Evolutionary conservation across 176 grass and related monocot genomes (phyloP).

Genomic region (Eragrostis curvula): DNA sequence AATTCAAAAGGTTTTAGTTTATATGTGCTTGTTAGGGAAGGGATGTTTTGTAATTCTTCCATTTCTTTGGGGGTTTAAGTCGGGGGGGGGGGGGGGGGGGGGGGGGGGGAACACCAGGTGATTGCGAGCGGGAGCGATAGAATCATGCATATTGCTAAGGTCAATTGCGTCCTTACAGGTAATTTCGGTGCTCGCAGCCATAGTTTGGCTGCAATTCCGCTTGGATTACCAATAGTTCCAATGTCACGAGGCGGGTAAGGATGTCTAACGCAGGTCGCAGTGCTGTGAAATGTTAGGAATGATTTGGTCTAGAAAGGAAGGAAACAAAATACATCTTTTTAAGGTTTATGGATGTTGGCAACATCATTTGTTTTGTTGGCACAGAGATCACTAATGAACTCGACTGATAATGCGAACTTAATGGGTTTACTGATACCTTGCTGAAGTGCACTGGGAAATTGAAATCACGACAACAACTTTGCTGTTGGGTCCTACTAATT

Average conservation of each 20-base stretch:
- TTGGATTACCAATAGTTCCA: background rate
- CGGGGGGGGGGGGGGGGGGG: background rate
- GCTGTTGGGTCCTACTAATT: conserved; percentile 6
- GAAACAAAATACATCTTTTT: background rate
- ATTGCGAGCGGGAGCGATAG: background rate
- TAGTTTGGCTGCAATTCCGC: background rate
- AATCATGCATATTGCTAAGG: background rate
- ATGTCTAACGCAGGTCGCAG: no score
- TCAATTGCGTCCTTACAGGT: background rate
- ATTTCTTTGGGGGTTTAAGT: background rate
- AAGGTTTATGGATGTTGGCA: background rate
- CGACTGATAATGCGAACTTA: background rate
- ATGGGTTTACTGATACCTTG: background rate
- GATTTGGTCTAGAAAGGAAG: background rate
- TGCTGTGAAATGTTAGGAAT: background rate
- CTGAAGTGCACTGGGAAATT: background rate
- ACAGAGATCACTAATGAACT: background rate
- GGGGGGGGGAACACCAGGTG: background rate
- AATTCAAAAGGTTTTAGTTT: conserved; percentile 17
- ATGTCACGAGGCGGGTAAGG: no score
- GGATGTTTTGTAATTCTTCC: background rate
- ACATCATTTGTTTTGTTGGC: background rate
- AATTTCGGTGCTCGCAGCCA: background rate
- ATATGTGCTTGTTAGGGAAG: conserved; percentile 29
- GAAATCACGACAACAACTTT: background rate